Base-by-base conservation (phyloP, 2,329 filamentous ascomycete species). In the Ceratocystis eucalypticola region DNA sequence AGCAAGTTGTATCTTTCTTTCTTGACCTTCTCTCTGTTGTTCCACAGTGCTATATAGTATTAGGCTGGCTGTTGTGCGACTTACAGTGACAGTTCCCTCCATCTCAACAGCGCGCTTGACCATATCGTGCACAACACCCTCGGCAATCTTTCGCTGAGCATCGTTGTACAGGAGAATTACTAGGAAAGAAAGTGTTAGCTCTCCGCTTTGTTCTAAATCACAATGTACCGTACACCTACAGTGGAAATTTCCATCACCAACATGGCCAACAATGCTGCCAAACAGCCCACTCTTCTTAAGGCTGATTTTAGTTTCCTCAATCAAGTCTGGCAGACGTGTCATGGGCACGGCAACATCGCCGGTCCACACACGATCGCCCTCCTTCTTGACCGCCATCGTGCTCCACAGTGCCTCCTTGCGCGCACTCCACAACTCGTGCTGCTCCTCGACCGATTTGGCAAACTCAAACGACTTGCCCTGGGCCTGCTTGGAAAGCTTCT, bases 261-360 rank as follows among this genome's bases (percentile, higher is more conserved):
- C 87, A 72, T 90, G 87, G 0, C 87, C 87, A 3, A 90, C 86
- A 69, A 90, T 80, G 28, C 77, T 77, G 0, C 74, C 76, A 66
- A 76, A 76, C 62, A 80, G 70, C 1, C 78, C 78, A 62, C 77
- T 79, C 73, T 72, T 75, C 67, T 71, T 71, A 69, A 80, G 73
- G 22, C 78, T 75, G 66, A 75, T 74, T 73, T 79, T 79, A 1
- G 89, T 91, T 75, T 88, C 83, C 74, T 91, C 88, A 70, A 93
- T 91, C 67, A 92, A 84, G 69, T 88, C 82, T 2, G 89, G 84
- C 71, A 94, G 74, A 68, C 82, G 79, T 69, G 84, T 88, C 74
- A 94, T 86, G 15, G 90, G 90, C 65, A 95, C 90, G 0, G 90
- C 90, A 10, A 94, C 90, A 72, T 95, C 90, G 1, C 88, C 89